Percentiles rank a stretch among this genome's conserved stretches.
These are phyloP conservation scores for Cutaneotrichosporon daszewskae DNA, from an alignment of 1,284 basidiomycete species.

Conservation along the genomic window DNA sequence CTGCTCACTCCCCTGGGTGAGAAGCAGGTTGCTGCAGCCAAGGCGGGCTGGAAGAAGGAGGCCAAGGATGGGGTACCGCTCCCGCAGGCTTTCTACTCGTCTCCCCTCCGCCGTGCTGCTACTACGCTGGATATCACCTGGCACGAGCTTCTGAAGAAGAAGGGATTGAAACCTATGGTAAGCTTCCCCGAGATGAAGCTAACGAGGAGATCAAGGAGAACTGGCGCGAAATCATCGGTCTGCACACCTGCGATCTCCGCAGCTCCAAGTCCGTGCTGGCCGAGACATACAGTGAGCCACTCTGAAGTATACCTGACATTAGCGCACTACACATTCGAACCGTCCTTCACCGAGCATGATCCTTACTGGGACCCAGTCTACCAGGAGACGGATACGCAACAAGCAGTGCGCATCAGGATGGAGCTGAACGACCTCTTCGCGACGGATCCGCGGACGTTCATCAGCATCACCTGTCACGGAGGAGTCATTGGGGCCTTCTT, in stretches of 20 bases:
- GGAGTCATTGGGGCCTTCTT: conserved; percentile 40
- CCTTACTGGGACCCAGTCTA: conserved; percentile 31
- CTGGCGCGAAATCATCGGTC: conserved; percentile 29
- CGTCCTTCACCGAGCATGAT: conserved; percentile 37
- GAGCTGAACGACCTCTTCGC: conserved; percentile 38
- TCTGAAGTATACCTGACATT: neutral
- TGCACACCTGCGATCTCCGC: conserved; percentile 40
- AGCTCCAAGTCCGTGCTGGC: conserved; percentile 25
- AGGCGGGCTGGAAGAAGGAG: conserved; percentile 34
- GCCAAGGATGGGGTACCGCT: conserved; percentile 23
- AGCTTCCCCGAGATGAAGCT: no score
- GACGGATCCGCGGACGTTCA: conserved; percentile 26
- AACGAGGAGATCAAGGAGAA: conserved; percentile 37
- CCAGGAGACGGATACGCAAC: conserved; percentile 28
- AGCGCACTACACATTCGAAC: conserved; percentile 32
- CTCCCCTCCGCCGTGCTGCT: conserved; percentile 29
- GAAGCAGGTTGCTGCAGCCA: conserved; percentile 24
- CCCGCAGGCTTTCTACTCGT: conserved; percentile 32
- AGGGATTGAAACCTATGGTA: conserved; percentile 6
- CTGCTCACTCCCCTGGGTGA: conserved; percentile 27
- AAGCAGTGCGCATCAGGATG: conserved; percentile 25
- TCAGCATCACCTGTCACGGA: conserved; percentile 42
- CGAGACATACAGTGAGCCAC: conserved; percentile 18
- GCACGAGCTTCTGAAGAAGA: conserved; percentile 24
- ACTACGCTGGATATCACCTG: conserved; percentile 38